Percentiles rank a stretch among this genome's conserved stretches.
Evolutionary conservation across 176 grass and related monocot genomes (phyloP).

Genomic region (Triticum timopheevii): DNA sequence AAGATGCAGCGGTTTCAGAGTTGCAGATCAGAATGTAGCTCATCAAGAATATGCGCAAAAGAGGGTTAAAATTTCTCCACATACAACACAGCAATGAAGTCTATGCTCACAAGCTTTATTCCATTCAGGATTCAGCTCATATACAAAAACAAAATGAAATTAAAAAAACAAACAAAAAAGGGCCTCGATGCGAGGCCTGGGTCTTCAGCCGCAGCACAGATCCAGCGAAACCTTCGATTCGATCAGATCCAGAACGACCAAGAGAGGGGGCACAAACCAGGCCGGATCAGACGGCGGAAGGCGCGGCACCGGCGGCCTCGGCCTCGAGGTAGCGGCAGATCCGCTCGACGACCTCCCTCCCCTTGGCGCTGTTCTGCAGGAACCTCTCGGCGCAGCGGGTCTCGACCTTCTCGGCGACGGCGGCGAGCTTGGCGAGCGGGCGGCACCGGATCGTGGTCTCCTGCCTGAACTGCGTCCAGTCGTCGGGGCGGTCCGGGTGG

Average conservation of each 20-base stretch:
- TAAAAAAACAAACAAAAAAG: slow-evolving; percentile 10
- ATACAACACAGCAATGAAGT: slow-evolving; percentile 14
- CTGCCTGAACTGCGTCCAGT: slow-evolving; percentile 83
- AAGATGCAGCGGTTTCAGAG: background rate
- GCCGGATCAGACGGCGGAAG: slow-evolving; percentile 30
- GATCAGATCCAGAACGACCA: slow-evolving; percentile 16
- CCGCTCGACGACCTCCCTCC: slow-evolving; percentile 89
- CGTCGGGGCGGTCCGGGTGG: slow-evolving; percentile 69
- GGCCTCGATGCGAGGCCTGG: background rate
- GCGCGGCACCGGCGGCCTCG: slow-evolving; percentile 39
- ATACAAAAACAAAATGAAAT: slow-evolving; percentile 27
- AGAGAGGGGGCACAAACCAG: slow-evolving; percentile 17
- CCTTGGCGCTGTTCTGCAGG: slow-evolving; percentile 80
- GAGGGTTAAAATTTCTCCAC: slow-evolving; percentile 18
- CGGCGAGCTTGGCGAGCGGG: slow-evolving; percentile 73
- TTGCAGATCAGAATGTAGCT: background rate
- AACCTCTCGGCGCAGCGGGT: slow-evolving; percentile 79
- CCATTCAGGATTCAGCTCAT: slow-evolving; percentile 49
- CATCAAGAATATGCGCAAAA: background rate
- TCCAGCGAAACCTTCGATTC: slow-evolving; percentile 47
- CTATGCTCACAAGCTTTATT: slow-evolving; percentile 41
- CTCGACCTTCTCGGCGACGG: slow-evolving; percentile 89
- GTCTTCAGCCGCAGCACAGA: slow-evolving; percentile 35
- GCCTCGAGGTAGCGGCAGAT: slow-evolving; percentile 88
- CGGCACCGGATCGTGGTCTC: slow-evolving; percentile 87